Evolutionary conservation across 768 basidiomycete species (phyloP), one percentile per base, ranked within the genome.

Genomic region (Fistulinella prunicolor): DNA sequence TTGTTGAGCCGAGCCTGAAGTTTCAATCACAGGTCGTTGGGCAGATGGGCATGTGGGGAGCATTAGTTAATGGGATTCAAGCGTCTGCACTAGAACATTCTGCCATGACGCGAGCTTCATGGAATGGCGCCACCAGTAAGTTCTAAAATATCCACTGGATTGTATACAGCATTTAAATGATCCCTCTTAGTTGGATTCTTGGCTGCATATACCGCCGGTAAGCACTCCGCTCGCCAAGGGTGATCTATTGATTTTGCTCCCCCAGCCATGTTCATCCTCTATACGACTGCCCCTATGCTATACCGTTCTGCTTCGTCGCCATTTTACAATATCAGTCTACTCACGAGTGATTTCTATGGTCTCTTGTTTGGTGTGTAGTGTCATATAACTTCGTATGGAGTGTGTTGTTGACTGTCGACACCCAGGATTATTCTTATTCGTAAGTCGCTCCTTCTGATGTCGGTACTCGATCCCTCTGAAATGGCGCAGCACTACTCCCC

Each of bases 311-410:
- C 91, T 12, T 92, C 90, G 1, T 89, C 89, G 16, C 81, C 87
- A 7, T 93, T 83, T 71, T 93, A 82, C 70, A 93, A 93, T 61
- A 75, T 93, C 53, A 87, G 85, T 56, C 67, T 93, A 9, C 78
- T 94, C n/a, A 85, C 91, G 13, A 86, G 86, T 62, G 89, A 93
- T 68, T 94, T 92, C 56, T 94, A 85, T 59, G 89, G 91, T 24
- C 75, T 94, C 42, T 73, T 94, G 19, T 89, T 94, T 60, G 91
- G 67, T 65, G 42, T 3, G 59, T 58, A 20, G 14, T 49, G n/a
- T 6, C 1, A 9, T 7, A 16, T 17, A 19, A 37, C 24, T 26
- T n/a, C 48, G 30, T 41, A 7, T 47, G 22, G 23, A 42, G 36
- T 20, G 35, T 38, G 21, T 1, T 29, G 26, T 22, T 61, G 53